Conservation (phyloP, 805 yeast genomes). For the Lipomyces yamadae region DNA sequence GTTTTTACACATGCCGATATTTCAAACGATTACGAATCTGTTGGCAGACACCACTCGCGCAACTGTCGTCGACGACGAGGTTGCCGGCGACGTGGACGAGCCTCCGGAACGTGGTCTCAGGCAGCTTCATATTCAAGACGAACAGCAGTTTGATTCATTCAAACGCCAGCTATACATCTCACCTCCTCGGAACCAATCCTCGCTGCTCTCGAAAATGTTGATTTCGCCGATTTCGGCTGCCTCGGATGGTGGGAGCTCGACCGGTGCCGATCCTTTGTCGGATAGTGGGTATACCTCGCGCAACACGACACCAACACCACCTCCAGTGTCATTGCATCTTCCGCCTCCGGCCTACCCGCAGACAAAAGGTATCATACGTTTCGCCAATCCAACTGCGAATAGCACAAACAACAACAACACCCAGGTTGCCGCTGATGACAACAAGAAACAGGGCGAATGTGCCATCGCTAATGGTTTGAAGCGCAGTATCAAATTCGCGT, state of each 20-base stretch:
- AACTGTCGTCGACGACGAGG: conserved; percentile 19
- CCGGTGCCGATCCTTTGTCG: conserved; percentile 20
- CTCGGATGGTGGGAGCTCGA: conserved; percentile 22
- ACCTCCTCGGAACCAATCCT: conserved; percentile 29
- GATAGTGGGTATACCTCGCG: conserved; percentile 32
- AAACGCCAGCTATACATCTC: conserved; percentile 20
- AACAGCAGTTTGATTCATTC: conserved; percentile 3
- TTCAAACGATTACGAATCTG: conserved; percentile 18
- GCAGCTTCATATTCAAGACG: neutral
- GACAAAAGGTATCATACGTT: conserved; percentile 15
- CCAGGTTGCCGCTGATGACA: neutral
- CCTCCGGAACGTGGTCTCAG: conserved; percentile 21
- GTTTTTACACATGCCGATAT: neutral
- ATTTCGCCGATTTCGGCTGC: conserved; percentile 24
- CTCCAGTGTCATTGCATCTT: conserved; percentile 12
- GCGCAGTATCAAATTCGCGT: conserved; percentile 28
- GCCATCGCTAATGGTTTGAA: conserved; percentile 10
- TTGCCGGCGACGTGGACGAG: conserved; percentile 26
- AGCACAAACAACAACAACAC: neutral
- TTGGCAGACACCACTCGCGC: conserved; percentile 11
- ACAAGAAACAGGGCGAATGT: neutral
- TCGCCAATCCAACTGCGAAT: neutral
- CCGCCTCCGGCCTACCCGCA: neutral
- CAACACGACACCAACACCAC: conserved; percentile 35
- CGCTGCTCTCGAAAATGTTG: conserved; percentile 33